These are phyloP conservation scores for Magnusiomyces suaveolens DNA, from an alignment of 1,139 yeast species.

Conservation along the genomic window DNA sequence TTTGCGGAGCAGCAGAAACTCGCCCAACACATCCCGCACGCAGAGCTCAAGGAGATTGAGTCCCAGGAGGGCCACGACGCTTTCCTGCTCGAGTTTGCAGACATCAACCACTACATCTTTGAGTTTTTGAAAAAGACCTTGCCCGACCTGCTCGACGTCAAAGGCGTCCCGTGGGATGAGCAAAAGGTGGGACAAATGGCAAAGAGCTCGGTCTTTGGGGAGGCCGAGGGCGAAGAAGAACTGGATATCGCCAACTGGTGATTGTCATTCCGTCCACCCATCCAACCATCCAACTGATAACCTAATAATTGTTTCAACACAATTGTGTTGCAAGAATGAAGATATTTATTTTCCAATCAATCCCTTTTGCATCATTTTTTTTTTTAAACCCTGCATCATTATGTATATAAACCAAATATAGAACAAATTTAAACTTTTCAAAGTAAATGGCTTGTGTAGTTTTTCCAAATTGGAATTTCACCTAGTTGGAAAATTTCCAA, in stretches of 20 bases:
- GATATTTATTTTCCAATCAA: too few species aligned
- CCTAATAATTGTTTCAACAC: too few species aligned
- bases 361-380: too few species aligned
- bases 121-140: conserved; percentile 52
- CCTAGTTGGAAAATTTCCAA: too few species aligned
- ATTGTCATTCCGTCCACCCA: too few species aligned
- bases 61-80: conserved; percentile 99
- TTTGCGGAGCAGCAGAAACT: conserved; percentile 81
- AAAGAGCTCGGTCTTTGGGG: conserved; percentile 81
- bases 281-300: too few species aligned
- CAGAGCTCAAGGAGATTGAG: conserved; percentile 57
- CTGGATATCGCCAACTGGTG: conserved; percentile 79
- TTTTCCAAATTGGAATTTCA: too few species aligned
- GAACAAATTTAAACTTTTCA: too few species aligned
- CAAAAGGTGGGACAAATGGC: conserved; percentile 40
- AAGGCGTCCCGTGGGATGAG: conserved; percentile 44
- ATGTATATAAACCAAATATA: too few species aligned
- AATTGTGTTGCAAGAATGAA: too few species aligned
- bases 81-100: conserved; percentile 76
- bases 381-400: too few species aligned
- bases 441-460: too few species aligned
- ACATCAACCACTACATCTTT: conserved; percentile 61
- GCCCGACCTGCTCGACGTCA: conserved; percentile 44
- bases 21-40: conserved; percentile 64
- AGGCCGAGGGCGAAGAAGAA: conserved; percentile 60